These are phyloP conservation scores for Breynia disticha DNA, from an alignment of 441 rosid genomes.

Conservation along the genomic window DNA sequence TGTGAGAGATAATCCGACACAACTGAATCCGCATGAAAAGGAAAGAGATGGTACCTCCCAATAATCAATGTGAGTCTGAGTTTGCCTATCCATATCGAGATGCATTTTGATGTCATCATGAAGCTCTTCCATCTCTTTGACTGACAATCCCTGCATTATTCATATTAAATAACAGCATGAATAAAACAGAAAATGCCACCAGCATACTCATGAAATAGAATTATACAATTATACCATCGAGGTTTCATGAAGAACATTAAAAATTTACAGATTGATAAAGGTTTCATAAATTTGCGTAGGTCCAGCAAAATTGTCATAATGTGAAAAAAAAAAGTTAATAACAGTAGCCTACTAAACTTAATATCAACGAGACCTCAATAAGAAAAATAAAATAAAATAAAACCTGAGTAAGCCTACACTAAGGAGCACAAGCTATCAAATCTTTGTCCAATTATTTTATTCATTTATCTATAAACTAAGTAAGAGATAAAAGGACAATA, in stretches of 20 bases:
- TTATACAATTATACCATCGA: not conserved
- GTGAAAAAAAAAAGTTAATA: too few species aligned
- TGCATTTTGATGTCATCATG: slow-evolving; percentile 91
- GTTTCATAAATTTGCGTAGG: too few species aligned
- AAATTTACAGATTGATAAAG: too few species aligned
- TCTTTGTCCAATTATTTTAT: too few species aligned
- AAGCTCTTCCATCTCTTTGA: slow-evolving; percentile 87
- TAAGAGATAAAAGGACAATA: not conserved
- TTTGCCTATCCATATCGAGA: slow-evolving; percentile 73
- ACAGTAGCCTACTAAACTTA: too few species aligned
- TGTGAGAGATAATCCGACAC: too few species aligned
- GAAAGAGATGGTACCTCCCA: slow-evolving; percentile 62
- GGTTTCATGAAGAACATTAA: too few species aligned
- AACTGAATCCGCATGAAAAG: not conserved
- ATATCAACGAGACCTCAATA: too few species aligned
- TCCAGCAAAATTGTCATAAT: too few species aligned
- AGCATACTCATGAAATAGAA: not conserved
- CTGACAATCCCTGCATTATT: slow-evolving; percentile 66
- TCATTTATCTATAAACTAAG: too few species aligned
- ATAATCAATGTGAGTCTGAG: slow-evolving; percentile 59
- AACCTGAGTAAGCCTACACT: not conserved
- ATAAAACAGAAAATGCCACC: not conserved
- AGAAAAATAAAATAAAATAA: too few species aligned
- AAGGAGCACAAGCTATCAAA: not conserved
- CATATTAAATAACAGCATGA: slow-evolving; percentile 13